These are phyloP conservation scores for Calonectria hawksworthii DNA, from an alignment of 2,329 filamentous ascomycete species.

Conservation along the genomic window DNA sequence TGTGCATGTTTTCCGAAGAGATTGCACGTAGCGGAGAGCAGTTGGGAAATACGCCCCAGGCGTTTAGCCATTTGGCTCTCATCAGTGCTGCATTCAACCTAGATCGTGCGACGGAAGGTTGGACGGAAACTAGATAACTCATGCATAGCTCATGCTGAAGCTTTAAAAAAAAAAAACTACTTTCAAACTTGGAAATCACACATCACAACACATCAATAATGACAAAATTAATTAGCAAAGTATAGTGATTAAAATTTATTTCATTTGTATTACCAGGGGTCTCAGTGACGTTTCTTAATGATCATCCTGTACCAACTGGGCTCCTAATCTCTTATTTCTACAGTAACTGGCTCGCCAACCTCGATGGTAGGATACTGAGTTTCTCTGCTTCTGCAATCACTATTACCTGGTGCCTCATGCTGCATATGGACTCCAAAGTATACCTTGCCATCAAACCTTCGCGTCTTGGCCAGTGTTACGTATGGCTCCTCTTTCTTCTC, in stretches of 20 bases:
- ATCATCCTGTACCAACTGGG: neutral
- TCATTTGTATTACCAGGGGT: neutral
- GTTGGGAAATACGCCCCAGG: conserved; percentile 84
- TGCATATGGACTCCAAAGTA: conserved; percentile 90
- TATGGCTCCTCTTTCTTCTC: conserved; percentile 88
- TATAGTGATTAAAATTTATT: neutral
- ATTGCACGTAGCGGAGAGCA: conserved; percentile 82
- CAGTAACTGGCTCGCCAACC: conserved; percentile 62
- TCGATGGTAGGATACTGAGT: conserved; percentile 57
- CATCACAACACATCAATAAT: no score
- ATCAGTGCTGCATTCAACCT: conserved; percentile 85
- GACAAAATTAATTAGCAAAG: no score
- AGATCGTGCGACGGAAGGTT: conserved; percentile 62
- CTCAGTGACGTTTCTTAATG: neutral
- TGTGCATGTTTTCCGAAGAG: conserved; percentile 85
- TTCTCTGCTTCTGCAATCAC: conserved; percentile 27
- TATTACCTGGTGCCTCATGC: conserved; percentile 50
- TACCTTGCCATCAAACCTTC: conserved; percentile 86
- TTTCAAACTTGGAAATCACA: neutral
- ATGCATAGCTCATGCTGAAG: neutral
- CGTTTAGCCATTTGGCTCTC: conserved; percentile 82
- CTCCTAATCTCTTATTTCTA: conserved; percentile 30
- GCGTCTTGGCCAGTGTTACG: conserved; percentile 87
- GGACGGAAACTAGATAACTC: conserved; percentile 34
- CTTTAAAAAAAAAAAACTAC: neutral